A percentile compares a stretch with the other conserved stretches of the same genome.
Conservation (phyloP, 2,329 filamentous ascomycete genomes). For the Alternaria sp. region DNA sequence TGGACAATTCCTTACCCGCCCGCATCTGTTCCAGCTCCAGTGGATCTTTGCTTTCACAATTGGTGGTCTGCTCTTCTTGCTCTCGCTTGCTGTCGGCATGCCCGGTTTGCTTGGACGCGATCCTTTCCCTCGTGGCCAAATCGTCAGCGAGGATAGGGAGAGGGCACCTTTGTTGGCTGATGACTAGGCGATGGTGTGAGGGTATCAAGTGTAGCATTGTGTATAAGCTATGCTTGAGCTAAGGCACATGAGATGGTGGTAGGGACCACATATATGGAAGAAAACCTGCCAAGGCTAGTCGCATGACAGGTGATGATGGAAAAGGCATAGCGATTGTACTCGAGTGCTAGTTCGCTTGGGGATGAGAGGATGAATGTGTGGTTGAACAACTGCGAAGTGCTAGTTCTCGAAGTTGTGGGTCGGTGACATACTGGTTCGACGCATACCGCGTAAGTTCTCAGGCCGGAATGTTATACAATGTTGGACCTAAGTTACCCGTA, state of each 20-base stretch:
- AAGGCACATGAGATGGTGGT: no score
- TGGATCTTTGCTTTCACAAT: conserved; percentile 93
- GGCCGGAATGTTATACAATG: not conserved
- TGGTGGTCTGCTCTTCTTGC: conserved; percentile 76
- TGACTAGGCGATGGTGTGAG: conserved; percentile 8
- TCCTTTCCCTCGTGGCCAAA: conserved; percentile 57
- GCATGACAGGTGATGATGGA: no score
- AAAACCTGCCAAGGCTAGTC: no score
- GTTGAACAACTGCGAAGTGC: not conserved
- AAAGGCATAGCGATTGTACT: not conserved
- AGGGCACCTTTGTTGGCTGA: conserved; percentile 61
- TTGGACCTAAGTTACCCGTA: not conserved
- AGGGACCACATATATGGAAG: fast-evolving
- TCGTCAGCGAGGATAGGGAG: conserved; percentile 61
- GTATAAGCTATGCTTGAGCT: no score
- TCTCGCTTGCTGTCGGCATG: conserved; percentile 70
- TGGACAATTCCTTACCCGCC: conserved; percentile 75
- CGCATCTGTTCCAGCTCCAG: conserved; percentile 79
- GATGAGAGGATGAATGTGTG: not conserved
- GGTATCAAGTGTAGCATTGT: no score
- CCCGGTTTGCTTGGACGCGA: conserved; percentile 69
- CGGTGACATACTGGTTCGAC: not conserved
- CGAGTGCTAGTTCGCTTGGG: not conserved
- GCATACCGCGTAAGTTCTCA: not conserved
- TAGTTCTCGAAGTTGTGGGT: not conserved